Conservation (phyloP, 2,329 filamentous ascomycete genomes). For the Chaetomium strumarium region DNA sequence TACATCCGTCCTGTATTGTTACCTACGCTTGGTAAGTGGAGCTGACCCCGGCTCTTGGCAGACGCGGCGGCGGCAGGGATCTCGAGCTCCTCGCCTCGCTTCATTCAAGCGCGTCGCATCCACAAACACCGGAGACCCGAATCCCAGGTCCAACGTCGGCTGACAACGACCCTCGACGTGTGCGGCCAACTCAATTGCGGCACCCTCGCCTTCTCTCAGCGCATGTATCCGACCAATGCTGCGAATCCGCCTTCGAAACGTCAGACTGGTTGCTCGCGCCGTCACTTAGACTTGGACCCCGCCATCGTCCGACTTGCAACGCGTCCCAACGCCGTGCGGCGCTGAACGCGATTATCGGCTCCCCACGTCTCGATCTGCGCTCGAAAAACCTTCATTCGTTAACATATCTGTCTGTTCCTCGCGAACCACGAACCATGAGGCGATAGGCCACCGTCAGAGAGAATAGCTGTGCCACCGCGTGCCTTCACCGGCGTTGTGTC, state of each 20-base stretch:
- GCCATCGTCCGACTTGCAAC: conserved; percentile 12
- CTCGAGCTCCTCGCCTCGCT: not conserved
- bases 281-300: conserved; percentile 6
- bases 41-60: conserved; percentile 11
- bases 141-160: not conserved
- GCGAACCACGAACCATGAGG: not conserved
- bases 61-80: not conserved
- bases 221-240: not conserved
- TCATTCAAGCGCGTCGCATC: not conserved
- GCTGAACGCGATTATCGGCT: conserved; percentile 1
- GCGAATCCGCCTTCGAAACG: not conserved
- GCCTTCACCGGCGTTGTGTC: not conserved
- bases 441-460: not conserved
- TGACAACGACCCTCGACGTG: not conserved
- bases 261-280: not conserved
- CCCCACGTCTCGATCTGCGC: not conserved
- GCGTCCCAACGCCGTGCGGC: conserved; percentile 5
- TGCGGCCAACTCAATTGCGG: not conserved
- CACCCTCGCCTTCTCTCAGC: not conserved
- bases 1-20: no score
- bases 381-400: no score
- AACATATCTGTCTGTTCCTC: no score
- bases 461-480: not conserved
- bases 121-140: not conserved
- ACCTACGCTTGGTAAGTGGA: not conserved